These are phyloP conservation scores for Kalmusia sp. DNA, from an alignment of 2,329 filamentous ascomycete species.

Conservation along the genomic window DNA sequence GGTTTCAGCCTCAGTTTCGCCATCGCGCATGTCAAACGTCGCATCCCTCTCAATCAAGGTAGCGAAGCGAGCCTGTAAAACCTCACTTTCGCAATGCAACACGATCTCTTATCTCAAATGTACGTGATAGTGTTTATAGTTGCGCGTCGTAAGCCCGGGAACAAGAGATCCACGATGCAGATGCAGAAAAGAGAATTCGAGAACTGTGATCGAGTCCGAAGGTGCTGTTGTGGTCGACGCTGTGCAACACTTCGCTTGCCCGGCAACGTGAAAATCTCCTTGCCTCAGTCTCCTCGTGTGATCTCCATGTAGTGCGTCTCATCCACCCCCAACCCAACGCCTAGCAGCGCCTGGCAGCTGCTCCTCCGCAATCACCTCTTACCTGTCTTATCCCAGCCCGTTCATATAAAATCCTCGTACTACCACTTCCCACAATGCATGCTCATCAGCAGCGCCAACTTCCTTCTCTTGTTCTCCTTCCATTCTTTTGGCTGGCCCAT, in stretches of 20 bases:
- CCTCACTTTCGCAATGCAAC: not conserved
- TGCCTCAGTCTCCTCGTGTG: not conserved
- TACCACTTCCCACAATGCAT: not conserved
- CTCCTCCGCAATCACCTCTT: not conserved
- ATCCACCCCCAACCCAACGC: not conserved
- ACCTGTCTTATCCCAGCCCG: not conserved
- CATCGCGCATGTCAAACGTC: not conserved
- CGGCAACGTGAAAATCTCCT: not conserved
- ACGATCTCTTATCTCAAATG: not conserved
- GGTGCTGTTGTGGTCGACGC: not conserved
- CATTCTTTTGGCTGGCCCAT: slow-evolving; percentile 1
- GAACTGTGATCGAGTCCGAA: too few species aligned
- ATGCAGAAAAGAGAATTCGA: too few species aligned
- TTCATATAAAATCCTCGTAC: not conserved
- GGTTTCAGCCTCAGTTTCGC: not conserved
- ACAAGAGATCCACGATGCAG: too few species aligned
- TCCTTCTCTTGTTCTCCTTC: not conserved
- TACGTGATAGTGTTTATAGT: not conserved
- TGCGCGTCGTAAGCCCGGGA: not conserved
- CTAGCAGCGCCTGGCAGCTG: not conserved
- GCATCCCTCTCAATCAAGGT: not conserved
- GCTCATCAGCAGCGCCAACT: not conserved
- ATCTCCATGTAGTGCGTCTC: not conserved
- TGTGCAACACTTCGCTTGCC: not conserved
- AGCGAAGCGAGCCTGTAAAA: not conserved